phyloP scores from a whole-genome alignment of 345 rosid species.

The Turnera subulata region DNA sequence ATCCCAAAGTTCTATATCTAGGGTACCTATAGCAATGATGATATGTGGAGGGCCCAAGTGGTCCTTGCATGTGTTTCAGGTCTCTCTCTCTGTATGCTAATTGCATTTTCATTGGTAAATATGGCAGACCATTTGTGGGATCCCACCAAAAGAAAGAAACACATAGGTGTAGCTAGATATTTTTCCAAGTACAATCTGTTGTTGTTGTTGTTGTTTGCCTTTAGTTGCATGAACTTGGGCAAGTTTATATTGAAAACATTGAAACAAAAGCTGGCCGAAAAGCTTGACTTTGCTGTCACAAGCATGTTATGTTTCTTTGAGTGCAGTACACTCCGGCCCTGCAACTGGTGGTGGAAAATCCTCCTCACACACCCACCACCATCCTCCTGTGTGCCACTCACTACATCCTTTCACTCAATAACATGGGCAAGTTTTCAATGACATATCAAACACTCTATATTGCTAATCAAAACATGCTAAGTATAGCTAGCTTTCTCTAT shows the following conservation, averaged over 20 bases:
- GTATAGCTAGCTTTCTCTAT: too few relatives aligned
- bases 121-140: constrained; percentile 29
- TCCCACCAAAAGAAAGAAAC: constrained; percentile 26
- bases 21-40: constrained; percentile 31
- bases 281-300: constrained; percentile 76
- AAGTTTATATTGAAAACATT: constrained; percentile 4
- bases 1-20: constrained; percentile 19
- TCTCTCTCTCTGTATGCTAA: neutral
- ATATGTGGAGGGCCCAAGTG: constrained; percentile 35
- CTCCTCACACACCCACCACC: constrained; percentile 25
- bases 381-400: neutral
- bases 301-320: constrained; percentile 70
- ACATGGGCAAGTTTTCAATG: neutral
- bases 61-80: constrained; percentile 19
- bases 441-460: too few relatives aligned
- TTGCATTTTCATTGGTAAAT: neutral
- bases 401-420: neutral
- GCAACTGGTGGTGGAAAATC: constrained; percentile 28
- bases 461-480: too few relatives aligned
- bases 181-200: constrained; percentile 1
- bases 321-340: constrained; percentile 71
- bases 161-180: too few relatives aligned
- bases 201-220: too few relatives aligned
- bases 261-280: constrained; percentile 57
- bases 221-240: constrained; percentile 33